Base-by-base conservation (phyloP, 768 basidiomycete species). In the Trametes villosa region DNA sequence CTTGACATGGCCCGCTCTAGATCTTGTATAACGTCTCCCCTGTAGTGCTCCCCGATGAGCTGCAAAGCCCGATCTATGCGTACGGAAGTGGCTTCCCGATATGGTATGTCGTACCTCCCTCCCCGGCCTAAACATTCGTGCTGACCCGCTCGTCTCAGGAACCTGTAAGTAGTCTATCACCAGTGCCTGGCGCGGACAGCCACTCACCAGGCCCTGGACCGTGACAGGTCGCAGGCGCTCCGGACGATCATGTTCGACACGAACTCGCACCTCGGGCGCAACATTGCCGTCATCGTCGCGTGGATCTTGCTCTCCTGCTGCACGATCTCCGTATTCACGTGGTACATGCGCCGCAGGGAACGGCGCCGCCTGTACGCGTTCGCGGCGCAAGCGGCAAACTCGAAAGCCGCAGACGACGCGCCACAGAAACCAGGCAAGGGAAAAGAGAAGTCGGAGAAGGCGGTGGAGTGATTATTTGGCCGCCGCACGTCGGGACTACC, bases 241-340 rank as follows among this genome's bases (percentile, higher is more conserved):
- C 71, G 75, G 30, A 72, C 71, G 20, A 72, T 77, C 59, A 62
- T 76, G 42, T 77, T 77, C 71, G 63, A 75, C 64, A 76, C 75
- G 24, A 60, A 68, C 44, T 66, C 66, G 41, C 60, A 67, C 27
- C 65, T 76, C 15, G 73, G 70, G 11, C 67, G 53, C n/a, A 73
- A 74, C 59, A 71, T 69, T 17, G 76, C 69, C 18, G 72, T 77
- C 22, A 68, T 76, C 41, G 18, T 76, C 50, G 73, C 61, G 3
- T 77, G 76, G 75, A 66, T 72, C 33, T 27, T 62, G 30, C 45
- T 70, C 29, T 72, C 71, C 4, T 64, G 64, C 46, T 41, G 52
- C 29, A 72, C 70, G 30, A 44, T 67, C 6, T 24, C 66, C n/a
- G 31, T 65, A 20, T 67, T 71, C 55, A 66, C 70, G 18, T 71